Evolutionary conservation across 352 stramenopile species (phyloP).

Genomic region (Thraustochytrium sp.): DNA sequence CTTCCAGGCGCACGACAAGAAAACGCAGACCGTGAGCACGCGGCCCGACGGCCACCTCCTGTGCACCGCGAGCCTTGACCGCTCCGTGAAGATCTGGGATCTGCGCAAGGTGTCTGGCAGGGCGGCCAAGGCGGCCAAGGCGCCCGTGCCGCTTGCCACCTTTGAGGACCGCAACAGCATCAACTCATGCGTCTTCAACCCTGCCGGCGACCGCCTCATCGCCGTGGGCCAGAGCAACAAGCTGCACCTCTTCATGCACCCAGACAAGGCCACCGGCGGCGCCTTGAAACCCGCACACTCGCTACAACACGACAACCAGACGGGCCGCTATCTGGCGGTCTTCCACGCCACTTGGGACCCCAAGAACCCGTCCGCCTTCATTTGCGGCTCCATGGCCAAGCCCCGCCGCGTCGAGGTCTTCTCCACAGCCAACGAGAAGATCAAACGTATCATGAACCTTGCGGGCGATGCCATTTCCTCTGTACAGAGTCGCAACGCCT

Average conservation of each 20-base stretch:
- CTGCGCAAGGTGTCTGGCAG: neutral
- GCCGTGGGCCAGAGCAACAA: slow-evolving; percentile 5
- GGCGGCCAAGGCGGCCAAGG: too few relatives aligned
- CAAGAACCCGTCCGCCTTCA: slow-evolving; percentile 15
- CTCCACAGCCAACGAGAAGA: neutral
- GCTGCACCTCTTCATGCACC: slow-evolving; percentile 5
- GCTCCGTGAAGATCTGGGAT: slow-evolving; percentile 21
- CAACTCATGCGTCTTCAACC: slow-evolving; percentile 16
- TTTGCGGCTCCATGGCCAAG: slow-evolving; percentile 24
- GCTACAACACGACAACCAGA: neutral
- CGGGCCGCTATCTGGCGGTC: slow-evolving; percentile 5
- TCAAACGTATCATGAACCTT: slow-evolving; percentile 24
- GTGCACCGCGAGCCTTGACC: slow-evolving; percentile 14
- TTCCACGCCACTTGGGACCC: slow-evolving; percentile 28
- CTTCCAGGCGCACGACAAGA: slow-evolving; percentile 29
- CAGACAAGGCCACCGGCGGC: neutral
- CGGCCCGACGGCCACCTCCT: neutral
- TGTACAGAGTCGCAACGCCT: slow-evolving; percentile 23
- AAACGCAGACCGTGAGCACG: slow-evolving; percentile 16
- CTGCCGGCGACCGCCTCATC: neutral
- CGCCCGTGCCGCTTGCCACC: neutral
- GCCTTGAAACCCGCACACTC: neutral
- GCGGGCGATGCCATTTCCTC: neutral
- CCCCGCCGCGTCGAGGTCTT: slow-evolving; percentile 26
- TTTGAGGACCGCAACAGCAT: neutral